A percentile compares a stretch with the other conserved stretches of the same genome.
These are phyloP conservation scores for Knufia fluminis DNA, from an alignment of 2,329 filamentous ascomycete species.

Conservation along the genomic window DNA sequence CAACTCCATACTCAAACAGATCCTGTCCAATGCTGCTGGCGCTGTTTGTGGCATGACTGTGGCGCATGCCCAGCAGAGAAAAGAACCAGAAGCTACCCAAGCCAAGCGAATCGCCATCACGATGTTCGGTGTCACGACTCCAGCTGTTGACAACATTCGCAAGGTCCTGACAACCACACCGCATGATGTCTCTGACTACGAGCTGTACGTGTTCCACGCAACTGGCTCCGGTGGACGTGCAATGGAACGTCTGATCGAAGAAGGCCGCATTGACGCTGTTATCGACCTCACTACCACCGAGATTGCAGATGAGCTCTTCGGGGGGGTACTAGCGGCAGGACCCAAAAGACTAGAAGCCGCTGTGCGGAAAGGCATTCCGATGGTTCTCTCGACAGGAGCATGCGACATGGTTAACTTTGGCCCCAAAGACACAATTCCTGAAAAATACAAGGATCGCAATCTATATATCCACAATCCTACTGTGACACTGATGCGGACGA, in stretches of 20 bases:
- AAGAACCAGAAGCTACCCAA: constrained; percentile 6
- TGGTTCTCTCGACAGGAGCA: constrained; percentile 46
- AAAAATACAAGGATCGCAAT: constrained; percentile 41
- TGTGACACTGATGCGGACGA: constrained; percentile 59
- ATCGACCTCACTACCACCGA: constrained; percentile 66
- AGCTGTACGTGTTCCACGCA: constrained; percentile 60
- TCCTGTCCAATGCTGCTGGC: constrained; percentile 55
- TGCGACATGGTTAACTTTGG: constrained; percentile 59
- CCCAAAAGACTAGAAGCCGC: constrained; percentile 49
- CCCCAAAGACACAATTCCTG: constrained; percentile 45
- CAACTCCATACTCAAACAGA: constrained; percentile 49
- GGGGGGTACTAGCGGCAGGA: constrained; percentile 55
- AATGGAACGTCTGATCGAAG: constrained; percentile 56
- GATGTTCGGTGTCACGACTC: constrained; percentile 68
- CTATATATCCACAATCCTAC: constrained; percentile 58
- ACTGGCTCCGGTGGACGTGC: constrained; percentile 59
- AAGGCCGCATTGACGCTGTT: constrained; percentile 53
- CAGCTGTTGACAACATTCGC: constrained; percentile 50
- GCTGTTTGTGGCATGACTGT: constrained; percentile 51
- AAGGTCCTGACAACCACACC: constrained; percentile 19
- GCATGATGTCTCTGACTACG: constrained; percentile 32
- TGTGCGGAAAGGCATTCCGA: constrained; percentile 48
- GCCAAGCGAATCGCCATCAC: constrained; percentile 53
- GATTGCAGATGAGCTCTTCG: constrained; percentile 54
- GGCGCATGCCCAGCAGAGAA: constrained; percentile 29